These are phyloP conservation scores for Microbotryum violaceum DNA, from an alignment of 1,284 basidiomycete species.

Conservation along the genomic window DNA sequence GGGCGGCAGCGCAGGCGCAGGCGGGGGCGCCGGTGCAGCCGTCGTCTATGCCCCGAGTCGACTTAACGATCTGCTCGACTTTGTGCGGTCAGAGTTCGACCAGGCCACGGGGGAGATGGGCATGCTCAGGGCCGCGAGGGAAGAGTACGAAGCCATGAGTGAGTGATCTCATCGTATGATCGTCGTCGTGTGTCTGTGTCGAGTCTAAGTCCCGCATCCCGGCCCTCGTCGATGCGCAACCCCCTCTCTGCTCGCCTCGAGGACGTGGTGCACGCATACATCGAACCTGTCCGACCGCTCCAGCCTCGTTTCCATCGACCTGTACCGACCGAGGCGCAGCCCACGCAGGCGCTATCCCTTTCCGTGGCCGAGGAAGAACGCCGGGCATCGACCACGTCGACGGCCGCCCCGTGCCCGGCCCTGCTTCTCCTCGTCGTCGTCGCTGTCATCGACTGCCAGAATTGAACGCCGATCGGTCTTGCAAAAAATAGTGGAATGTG, in stretches of 20 bases:
- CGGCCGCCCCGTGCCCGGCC: too few species aligned
- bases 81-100: slow-evolving; percentile 80
- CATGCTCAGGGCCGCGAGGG: slow-evolving; percentile 65
- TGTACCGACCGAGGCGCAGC: too few species aligned
- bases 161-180: slow-evolving; percentile 2
- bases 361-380: too few species aligned
- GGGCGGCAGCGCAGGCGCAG: background rate
- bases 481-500: background rate
- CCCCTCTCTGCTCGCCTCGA: too few species aligned
- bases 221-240: too few species aligned
- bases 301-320: too few species aligned
- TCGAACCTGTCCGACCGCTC: too few species aligned
- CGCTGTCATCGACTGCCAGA: too few species aligned
- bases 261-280: too few species aligned
- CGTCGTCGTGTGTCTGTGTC: background rate
- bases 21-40: background rate
- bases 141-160: slow-evolving; percentile 74
- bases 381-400: too few species aligned
- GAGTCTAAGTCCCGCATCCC: background rate
- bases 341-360: too few species aligned
- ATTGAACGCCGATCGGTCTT: background rate
- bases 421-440: too few species aligned
- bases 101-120: slow-evolving; percentile 61
- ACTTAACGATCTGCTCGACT: slow-evolving; percentile 72
- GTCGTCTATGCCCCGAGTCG: slow-evolving; percentile 36